Evolutionary conservation across 805 yeast genomes (phyloP).

Genomic region (Candida ovalis): DNA sequence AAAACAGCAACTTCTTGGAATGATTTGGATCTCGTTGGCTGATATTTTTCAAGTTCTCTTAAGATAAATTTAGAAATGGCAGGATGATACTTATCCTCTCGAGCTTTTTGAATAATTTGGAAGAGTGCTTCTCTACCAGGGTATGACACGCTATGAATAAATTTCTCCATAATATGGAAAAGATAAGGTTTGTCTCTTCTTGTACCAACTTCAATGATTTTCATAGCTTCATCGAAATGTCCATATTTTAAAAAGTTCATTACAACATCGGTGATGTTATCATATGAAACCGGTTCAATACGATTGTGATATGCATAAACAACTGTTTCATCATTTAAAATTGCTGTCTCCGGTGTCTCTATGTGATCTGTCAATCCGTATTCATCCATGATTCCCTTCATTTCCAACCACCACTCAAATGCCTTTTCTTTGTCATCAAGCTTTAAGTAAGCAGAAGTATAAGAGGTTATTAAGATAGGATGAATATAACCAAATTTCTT

Average conservation of each 20-base stretch:
- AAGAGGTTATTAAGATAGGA: conserved; percentile 33
- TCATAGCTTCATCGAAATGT: conserved; percentile 19
- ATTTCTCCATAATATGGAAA: conserved; percentile 16
- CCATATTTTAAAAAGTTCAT: conserved; percentile 18
- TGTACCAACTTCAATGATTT: conserved; percentile 17
- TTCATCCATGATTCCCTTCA: conserved; percentile 24
- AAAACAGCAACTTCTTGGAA: conserved; percentile 21
- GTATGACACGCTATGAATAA: conserved; percentile 13
- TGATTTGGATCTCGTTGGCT: conserved; percentile 10
- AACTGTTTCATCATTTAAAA: conserved; percentile 16
- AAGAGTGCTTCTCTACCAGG: conserved; percentile 24
- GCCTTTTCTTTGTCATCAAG: conserved; percentile 27
- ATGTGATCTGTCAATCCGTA: conserved; percentile 22
- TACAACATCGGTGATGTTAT: conserved; percentile 23
- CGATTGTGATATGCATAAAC: conserved; percentile 29
- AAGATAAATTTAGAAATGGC: conserved; percentile 15
- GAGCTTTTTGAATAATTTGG: conserved; percentile 10
- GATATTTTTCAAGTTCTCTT: conserved; percentile 12
- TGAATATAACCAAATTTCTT: conserved; percentile 32
- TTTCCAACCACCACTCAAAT: conserved; percentile 30
- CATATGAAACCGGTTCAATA: conserved; percentile 24
- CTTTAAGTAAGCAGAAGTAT: conserved; percentile 32
- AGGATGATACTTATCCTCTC: conserved; percentile 10
- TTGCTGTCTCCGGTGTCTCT: conserved; percentile 18
- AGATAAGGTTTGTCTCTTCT: conserved; percentile 22